A percentile compares a stretch with the other conserved stretches of the same genome.
Evolutionary conservation across 1,139 yeast species (phyloP).

Genomic region (Yamadazyma dendronema): DNA sequence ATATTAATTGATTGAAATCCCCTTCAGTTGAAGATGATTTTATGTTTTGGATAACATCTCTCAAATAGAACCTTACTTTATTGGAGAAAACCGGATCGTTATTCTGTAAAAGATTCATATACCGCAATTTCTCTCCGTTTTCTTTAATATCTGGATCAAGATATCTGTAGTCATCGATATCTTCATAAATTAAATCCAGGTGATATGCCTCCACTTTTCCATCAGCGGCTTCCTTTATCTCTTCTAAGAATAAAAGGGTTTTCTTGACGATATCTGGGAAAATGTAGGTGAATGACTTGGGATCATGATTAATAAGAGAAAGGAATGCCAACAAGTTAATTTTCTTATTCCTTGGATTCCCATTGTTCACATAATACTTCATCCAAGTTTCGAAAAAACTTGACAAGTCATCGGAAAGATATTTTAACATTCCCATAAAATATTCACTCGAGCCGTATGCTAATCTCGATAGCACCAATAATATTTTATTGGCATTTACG

Average conservation of each 20-base stretch:
- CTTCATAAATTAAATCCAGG: constrained; percentile 54
- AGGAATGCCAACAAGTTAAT: constrained; percentile 60
- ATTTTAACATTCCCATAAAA: constrained; percentile 37
- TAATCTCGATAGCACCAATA: constrained; percentile 54
- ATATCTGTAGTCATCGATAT: constrained; percentile 47
- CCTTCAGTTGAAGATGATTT: constrained; percentile 19
- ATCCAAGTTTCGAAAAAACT: constrained; percentile 34
- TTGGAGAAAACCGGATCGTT: constrained; percentile 61
- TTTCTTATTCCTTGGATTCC: constrained; percentile 68
- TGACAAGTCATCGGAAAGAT: constrained; percentile 24
- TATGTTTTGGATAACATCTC: constrained; percentile 20
- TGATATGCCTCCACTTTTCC: constrained; percentile 69
- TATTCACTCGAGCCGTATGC: constrained; percentile 47
- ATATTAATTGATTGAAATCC: constrained; percentile 27
- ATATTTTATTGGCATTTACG: constrained; percentile 48
- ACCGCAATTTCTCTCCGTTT: constrained; percentile 60
- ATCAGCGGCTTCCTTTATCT: constrained; percentile 57
- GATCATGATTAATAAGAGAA: constrained; percentile 29
- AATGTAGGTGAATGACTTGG: constrained; percentile 24
- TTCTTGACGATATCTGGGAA: constrained; percentile 45
- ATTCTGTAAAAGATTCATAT: constrained; percentile 41
- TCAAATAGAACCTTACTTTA: constrained; percentile 33
- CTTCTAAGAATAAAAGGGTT: constrained; percentile 67
- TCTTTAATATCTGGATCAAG: constrained; percentile 46
- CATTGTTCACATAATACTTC: constrained; percentile 46